phyloP scores from a whole-genome alignment of 1,139 yeast genomes.

The Meyerozyma smithsonii region DNA sequence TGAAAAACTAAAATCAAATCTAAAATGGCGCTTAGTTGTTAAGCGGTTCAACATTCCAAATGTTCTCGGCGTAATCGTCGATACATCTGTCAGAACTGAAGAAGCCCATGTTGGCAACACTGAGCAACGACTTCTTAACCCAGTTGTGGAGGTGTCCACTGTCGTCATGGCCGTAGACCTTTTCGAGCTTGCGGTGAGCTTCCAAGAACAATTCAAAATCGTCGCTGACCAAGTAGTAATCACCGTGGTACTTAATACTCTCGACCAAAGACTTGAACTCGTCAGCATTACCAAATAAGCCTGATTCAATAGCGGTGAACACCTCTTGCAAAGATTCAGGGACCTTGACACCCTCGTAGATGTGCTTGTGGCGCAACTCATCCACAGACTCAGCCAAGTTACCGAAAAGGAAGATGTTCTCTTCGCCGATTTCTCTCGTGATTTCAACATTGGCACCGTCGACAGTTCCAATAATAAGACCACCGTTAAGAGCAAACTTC shows the following conservation, averaged over 20 bases:
- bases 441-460: constrained; percentile 97
- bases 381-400: constrained; percentile 87
- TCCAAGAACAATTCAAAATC: constrained; percentile 85
- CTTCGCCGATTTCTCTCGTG: constrained; percentile 90
- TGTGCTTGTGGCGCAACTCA: constrained; percentile 73
- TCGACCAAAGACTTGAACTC: constrained; percentile 70
- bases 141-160: constrained; percentile 60
- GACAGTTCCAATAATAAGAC: constrained; percentile 89
- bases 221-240: constrained; percentile 80
- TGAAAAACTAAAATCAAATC: too few species aligned
- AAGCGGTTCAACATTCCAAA: constrained; percentile 87
- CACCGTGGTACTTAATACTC: constrained; percentile 69
- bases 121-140: constrained; percentile 69
- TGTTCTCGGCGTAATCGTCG: constrained; percentile 86
- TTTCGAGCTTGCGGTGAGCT: constrained; percentile 73
- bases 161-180: constrained; percentile 51
- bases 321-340: constrained; percentile 60
- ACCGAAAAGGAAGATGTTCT: constrained; percentile 87
- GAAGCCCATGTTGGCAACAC: constrained; percentile 93
- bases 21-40: too few species aligned
- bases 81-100: constrained; percentile 88
- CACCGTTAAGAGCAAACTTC: constrained; percentile 94
- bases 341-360: constrained; percentile 49
- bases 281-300: constrained; percentile 65
- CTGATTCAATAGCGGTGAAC: constrained; percentile 62